Percentiles rank a stretch among this genome's conserved stretches.
Evolutionary conservation across 139 green algal species (phyloP).

Genomic region (Zygnema circumcarinatum): DNA sequence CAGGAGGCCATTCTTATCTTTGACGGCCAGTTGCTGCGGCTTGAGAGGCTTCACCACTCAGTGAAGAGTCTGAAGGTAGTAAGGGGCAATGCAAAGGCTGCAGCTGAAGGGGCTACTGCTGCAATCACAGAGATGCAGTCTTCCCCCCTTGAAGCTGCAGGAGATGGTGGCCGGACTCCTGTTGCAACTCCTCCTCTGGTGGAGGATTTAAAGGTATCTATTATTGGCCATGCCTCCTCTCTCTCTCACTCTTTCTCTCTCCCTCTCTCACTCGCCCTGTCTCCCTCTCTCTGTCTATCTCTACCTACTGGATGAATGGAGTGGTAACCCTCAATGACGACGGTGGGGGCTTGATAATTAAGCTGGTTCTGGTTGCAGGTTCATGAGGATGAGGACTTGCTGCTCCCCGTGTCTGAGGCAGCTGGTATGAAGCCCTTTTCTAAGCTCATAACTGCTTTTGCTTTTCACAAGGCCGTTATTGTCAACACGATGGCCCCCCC

Average conservation of each 20-base stretch:
- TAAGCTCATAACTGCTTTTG: too few species aligned
- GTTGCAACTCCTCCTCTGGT: background rate
- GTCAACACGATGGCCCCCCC: too few species aligned
- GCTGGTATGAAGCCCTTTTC: too few species aligned
- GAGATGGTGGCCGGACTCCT: constrained; percentile 3
- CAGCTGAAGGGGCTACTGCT: background rate
- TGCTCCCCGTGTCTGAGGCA: too few species aligned
- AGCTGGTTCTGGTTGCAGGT: too few species aligned
- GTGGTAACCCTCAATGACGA: too few species aligned
- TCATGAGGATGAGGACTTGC: background rate
- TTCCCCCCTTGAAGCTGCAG: background rate
- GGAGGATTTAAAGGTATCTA: background rate
- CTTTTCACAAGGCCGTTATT: too few species aligned
- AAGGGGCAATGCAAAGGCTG: background rate
- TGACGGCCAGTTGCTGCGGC: constrained; percentile 21
- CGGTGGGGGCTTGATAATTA: too few species aligned
- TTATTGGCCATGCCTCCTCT: background rate
- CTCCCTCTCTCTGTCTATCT: too few species aligned
- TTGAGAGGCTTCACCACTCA: constrained; percentile 32
- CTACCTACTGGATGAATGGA: too few species aligned
- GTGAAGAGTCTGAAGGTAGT: constrained; percentile 38
- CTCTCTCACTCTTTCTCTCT: background rate
- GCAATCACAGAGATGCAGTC: background rate
- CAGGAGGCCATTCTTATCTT: constrained; percentile 42
- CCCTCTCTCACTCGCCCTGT: too few species aligned